Evolutionary conservation across 106 monocot genomes (phyloP).

Genomic region (Dioscorea alata): DNA sequence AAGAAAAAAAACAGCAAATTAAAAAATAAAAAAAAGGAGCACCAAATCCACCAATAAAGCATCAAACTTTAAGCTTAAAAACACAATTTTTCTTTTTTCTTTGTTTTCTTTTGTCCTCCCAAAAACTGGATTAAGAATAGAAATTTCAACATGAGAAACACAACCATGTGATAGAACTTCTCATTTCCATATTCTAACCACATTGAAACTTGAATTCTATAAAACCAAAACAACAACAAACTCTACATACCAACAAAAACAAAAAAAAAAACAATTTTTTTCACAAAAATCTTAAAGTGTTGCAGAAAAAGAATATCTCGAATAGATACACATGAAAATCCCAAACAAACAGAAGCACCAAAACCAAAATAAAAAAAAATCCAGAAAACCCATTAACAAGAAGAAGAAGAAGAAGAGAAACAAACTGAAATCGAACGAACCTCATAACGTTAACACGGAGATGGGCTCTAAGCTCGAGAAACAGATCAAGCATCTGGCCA

Average conservation of each 20-base stretch:
- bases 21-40: too few species aligned
- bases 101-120: too few species aligned
- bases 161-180: too few species aligned
- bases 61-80: too few species aligned
- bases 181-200: too few species aligned
- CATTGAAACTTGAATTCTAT: not conserved
- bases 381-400: not conserved
- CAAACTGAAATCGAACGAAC: constrained; percentile 20
- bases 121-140: too few species aligned
- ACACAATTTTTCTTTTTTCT: too few species aligned
- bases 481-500: constrained; percentile 91
- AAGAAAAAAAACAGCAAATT: too few species aligned
- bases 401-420: not conserved
- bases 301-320: not conserved
- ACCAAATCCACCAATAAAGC: too few species aligned
- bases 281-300: not conserved
- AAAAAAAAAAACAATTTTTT: not conserved
- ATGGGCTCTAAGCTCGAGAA: constrained; percentile 78
- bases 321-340: not conserved
- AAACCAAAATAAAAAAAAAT: not conserved
- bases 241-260: not conserved
- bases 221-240: not conserved
- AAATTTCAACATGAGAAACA: too few species aligned
- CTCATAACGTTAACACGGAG: constrained; percentile 96
- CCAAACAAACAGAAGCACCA: not conserved